Conservation (phyloP, 805 yeast species). For the Wickerhamomyces strasburgensis region DNA sequence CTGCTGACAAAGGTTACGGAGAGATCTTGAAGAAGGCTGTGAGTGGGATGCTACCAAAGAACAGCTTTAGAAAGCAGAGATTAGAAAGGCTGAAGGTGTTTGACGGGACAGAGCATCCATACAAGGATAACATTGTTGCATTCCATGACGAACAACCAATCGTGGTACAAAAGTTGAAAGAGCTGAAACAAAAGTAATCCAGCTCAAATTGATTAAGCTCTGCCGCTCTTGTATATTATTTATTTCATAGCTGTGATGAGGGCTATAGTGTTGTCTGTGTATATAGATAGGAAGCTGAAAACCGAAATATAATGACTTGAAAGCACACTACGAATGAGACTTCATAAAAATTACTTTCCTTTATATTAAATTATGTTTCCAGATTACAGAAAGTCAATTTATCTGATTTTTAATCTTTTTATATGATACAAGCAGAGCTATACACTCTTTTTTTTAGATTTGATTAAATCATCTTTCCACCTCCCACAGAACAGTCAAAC, state of each 20-base stretch:
- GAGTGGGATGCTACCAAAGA: conserved; percentile 93
- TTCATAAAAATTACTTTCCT: too few relatives aligned
- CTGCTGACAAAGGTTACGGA: conserved; percentile 77
- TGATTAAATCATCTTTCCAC: too few relatives aligned
- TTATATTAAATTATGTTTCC: too few relatives aligned
- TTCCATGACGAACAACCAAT: conserved; percentile 71
- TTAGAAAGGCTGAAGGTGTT: conserved; percentile 78
- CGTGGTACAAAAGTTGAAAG: conserved; percentile 38
- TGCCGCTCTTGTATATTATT: too few relatives aligned
- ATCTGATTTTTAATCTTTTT: too few relatives aligned
- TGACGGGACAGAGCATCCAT: conserved; percentile 89
- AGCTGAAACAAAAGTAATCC: conserved; percentile 9
- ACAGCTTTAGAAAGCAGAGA: conserved; percentile 72
- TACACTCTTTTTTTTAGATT: neutral
- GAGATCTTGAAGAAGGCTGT: conserved; percentile 86
- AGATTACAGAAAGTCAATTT: neutral
- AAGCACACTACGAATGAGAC: too few relatives aligned
- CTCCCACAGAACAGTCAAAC: neutral
- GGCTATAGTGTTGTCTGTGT: too few relatives aligned
- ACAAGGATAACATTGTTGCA: conserved; percentile 75
- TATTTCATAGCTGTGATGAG: too few relatives aligned
- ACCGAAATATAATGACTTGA: too few relatives aligned
- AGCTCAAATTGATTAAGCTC: too few relatives aligned
- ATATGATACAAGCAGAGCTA: conserved; percentile 1
- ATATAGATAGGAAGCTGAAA: too few relatives aligned